Evolutionary conservation across 257 asterid species (phyloP).

Genomic region (Nicotiana undulata): DNA sequence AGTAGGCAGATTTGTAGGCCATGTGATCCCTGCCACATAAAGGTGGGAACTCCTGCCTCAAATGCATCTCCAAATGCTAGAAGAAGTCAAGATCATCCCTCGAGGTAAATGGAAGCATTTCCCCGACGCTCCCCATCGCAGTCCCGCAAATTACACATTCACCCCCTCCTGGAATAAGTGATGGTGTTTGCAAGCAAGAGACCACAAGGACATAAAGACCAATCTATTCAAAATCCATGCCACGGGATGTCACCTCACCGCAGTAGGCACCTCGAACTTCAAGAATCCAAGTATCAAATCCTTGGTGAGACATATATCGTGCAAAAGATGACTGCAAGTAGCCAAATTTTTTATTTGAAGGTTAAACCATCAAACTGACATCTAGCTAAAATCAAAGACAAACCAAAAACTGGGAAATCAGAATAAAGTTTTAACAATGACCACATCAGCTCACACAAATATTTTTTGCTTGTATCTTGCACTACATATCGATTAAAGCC

Average conservation of each 20-base stretch:
- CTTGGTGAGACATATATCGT: conserved; percentile 93
- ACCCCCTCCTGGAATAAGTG: conserved; percentile 92
- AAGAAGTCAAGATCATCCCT: conserved; percentile 98
- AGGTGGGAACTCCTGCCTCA: conserved; percentile 98
- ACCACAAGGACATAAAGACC: conserved; percentile 23
- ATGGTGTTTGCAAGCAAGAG: conserved; percentile 78
- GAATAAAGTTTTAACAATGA: not conserved
- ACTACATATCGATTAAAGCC: not conserved
- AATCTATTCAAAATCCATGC: conserved; percentile 13
- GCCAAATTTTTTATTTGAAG: not conserved
- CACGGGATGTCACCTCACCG: conserved; percentile 89
- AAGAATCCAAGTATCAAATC: conserved; percentile 97
- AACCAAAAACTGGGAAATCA: not conserved
- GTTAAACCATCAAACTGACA: not conserved
- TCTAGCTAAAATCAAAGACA: not conserved
- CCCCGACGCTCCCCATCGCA: conserved; percentile 95
- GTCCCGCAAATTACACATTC: conserved; percentile 93
- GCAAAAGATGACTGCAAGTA: conserved; percentile 88
- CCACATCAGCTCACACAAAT: not conserved
- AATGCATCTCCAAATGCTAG: conserved; percentile 96
- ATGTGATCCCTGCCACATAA: conserved; percentile 97
- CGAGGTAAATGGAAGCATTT: conserved; percentile 83
- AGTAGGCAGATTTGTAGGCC: conserved; percentile 98
- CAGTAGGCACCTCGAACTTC: conserved; percentile 98
- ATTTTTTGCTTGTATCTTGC: not conserved